Base-by-base conservation (phyloP, 2,329 filamentous ascomycete genomes). In the Biscogniauxia sp. region DNA sequence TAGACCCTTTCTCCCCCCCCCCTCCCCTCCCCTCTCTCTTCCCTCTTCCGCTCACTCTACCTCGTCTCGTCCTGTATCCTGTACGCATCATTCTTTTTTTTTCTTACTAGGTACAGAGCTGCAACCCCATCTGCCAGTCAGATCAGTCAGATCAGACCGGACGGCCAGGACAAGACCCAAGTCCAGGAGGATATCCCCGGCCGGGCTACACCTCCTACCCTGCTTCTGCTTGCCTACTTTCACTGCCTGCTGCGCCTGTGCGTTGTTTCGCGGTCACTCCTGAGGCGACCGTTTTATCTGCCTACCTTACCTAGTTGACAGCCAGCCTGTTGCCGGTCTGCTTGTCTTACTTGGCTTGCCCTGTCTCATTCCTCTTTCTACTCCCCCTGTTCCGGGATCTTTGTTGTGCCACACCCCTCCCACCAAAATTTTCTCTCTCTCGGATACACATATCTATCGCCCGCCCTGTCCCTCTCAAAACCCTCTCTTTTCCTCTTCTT, bases 401-500 rank as follows among this genome's bases (percentile, higher is more conserved):
- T 62, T 65, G 55, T 62, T 63, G 53, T 64, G 51, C 51, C 56
- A 56, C 58, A 52, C 51, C 51, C 20, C 51, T 52, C 37, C 37
- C 37, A 45, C 28, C 23, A 23, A 45, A 45, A 68, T 70, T 66
- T 61, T 68, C 55, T 64, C 62, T 32, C 69, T 69, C 71, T 61
- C 64, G 62, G 57, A 63, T 66, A 66, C 65, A 68, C 64, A 72
- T 72, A 72, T 69, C 66, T 72, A 72, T 69, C 66, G 65, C 55
- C 66, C 63, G 64, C 54, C 66, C 66, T 65, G 59, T 66, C 64
- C 69, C 68, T 70, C 66, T 63, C 65, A 45, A 45, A n/a, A 66
- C 65, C 61, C 64, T 68, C 67, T 69, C 68, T 71, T 70, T 62
- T 66, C 69, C 65, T 66, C 65, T n/a, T n/a, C 11, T 45, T 45